Base-by-base conservation (phyloP, 2,329 filamentous ascomycete genomes). In the Rutstroemia sp. region DNA sequence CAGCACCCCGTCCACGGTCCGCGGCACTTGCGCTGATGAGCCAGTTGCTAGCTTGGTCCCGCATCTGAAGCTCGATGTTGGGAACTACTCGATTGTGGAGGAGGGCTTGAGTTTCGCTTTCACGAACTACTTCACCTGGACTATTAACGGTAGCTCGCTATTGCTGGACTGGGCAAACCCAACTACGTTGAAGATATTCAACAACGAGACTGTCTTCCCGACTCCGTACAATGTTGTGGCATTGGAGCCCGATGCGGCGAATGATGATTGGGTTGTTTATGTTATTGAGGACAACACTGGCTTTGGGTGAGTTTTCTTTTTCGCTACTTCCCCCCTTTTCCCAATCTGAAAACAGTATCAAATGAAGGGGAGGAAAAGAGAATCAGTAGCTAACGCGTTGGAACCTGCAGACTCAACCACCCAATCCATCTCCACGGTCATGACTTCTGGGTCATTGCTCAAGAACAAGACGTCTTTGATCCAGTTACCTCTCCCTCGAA, bases 371-470 rank as follows among this genome's bases (percentile, higher is more conserved):
- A 14, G 12, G 10, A 34, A 12, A 34, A 34, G 30, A 34, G 1
- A 42, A 18, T 42, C 39, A n/a, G 3, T 14, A 42, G 18, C 49
- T 52, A 34, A 49, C 23, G 4, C 12, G 3, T 34, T 34, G 1
- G 48, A 23, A 6, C 21, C 19, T 23, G 3, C 42, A 56, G 61
- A 3, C 44, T 67, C 45, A 56, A 53, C 41, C 68, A 70, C 42
- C 68, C 68, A 8, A 67, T 77, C 63, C 77, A 79, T 65, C 67
- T 80, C 18, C 77, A 79, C 66, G 77, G 77, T 5, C 77, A 79
- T 62, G 73, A 79, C 56, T 79, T 79, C 66, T 75, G 71, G 62
- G 65, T 79, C 12, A 62, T 79, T 8, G 70, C 23, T 59, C 79
- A 62, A 78, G 79, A 1, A 55, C 65, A 3, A 76, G 77, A 2